Evolutionary conservation across 2,329 filamentous ascomycete species (phyloP).

Genomic region (Orbilia quercus): DNA sequence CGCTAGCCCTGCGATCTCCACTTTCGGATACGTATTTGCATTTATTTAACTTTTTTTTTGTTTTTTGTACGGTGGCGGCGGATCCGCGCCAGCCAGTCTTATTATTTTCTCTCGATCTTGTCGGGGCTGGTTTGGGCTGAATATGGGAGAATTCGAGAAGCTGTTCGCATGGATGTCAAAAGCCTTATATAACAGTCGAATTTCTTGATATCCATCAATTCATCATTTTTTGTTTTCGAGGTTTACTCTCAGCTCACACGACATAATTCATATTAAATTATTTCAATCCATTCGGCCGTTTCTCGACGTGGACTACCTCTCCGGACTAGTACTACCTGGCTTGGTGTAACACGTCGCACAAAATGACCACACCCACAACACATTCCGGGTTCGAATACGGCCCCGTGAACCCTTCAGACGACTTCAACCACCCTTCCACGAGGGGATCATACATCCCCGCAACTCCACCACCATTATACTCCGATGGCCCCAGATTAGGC

Average conservation of each 20-base stretch:
- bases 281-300: too few relatives aligned
- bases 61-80: neutral
- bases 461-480: constrained; percentile 30
- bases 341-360: constrained; percentile 27
- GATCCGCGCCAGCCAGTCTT: neutral
- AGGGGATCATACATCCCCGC: constrained; percentile 8
- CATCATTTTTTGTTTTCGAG: too few relatives aligned
- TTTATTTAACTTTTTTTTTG: neutral
- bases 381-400: constrained; percentile 26
- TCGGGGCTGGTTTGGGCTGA: constrained; percentile 23
- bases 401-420: constrained; percentile 8
- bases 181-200: constrained; percentile 1
- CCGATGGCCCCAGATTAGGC: neutral
- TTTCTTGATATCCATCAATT: too few relatives aligned
- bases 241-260: too few relatives aligned
- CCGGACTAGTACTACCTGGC: neutral
- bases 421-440: constrained; percentile 4
- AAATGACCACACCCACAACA: constrained; percentile 52
- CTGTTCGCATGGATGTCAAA: neutral
- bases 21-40: neutral
- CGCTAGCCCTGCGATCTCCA: constrained; percentile 5
- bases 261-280: neutral
- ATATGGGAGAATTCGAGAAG: constrained; percentile 32
- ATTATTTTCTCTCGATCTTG: neutral
- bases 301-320: too few relatives aligned